Percentiles rank a stretch among this genome's conserved stretches.
phyloP scores from a whole-genome alignment of 179 eudicot species.

The Corrigiola litoralis region DNA sequence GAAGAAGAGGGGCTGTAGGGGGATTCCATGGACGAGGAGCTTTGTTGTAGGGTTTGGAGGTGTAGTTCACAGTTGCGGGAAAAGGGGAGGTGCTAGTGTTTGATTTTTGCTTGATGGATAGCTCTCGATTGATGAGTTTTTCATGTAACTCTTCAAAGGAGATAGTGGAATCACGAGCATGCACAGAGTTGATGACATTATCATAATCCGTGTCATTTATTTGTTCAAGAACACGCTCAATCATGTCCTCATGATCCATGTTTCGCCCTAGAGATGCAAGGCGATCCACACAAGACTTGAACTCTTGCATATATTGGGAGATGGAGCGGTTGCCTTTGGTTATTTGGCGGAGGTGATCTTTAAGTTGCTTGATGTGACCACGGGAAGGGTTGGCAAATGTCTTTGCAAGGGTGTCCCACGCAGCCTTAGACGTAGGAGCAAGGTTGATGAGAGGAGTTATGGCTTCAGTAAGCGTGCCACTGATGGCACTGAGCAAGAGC shows the following conservation, averaged over 20 bases:
- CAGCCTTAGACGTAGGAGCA: background rate
- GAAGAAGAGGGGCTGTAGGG: no score
- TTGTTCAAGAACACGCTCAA: background rate
- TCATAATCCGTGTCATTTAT: background rate
- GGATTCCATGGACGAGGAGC: no score
- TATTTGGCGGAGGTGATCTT: background rate
- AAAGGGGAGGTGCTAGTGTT: background rate
- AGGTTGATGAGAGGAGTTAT: background rate
- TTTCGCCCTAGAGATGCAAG: background rate
- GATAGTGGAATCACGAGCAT: background rate
- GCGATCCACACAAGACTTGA: background rate
- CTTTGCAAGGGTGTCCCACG: background rate
- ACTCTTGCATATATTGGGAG: background rate
- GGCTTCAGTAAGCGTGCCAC: background rate
- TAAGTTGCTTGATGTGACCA: conserved; percentile 1
- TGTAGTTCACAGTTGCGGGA: no score
- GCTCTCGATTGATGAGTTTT: background rate
- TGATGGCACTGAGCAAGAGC: background rate
- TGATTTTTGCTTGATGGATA: background rate
- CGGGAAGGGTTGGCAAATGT: background rate
- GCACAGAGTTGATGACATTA: background rate
- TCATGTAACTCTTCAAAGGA: background rate
- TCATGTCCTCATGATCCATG: background rate
- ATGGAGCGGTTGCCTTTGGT: background rate
- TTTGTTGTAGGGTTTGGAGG: no score